Evolutionary conservation across 2,329 filamentous ascomycete genomes (phyloP), one percentile per base, ranked within the genome.

Genomic region (Camillea tinctor): DNA sequence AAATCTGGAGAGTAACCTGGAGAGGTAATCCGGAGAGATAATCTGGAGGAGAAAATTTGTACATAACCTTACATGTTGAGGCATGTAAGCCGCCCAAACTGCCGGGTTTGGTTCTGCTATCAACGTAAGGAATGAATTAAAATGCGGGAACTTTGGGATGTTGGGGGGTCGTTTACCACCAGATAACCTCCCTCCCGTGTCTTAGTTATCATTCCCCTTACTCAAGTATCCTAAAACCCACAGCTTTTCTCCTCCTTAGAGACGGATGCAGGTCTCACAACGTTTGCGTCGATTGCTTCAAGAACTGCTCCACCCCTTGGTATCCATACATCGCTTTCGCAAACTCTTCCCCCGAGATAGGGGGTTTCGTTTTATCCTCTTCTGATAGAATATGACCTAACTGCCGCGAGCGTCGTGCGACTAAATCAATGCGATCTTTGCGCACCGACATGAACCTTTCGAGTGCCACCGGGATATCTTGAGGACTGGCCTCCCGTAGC

Each of bases 301-400:
- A 30, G n/a, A 56, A 60, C 4, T 61, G 55, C 51, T 68, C 65
- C 4, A 60, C 64, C 11, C 66, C 66, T 50, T 64, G 60, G 23
- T 68, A 68, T 1, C 64, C 60, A 26, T 67, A 67, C 2, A 68
- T 63, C 24, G 52, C 50, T 40, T 52, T 64, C 24, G 65, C 60
- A 55, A 68, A 67, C 8, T 63, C 61, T 19, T 67, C 66, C 2
- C 54, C n/a, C 3, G 54, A 55, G n/a, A 68, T 67, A 0, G 62
- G 65, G 13, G 54, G 57, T 22, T 64, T 63, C 1, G 50, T 50
- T 44, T 61, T 63, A 24, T 66, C 60, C 19, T 67, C 60, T 7
- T 66, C 64, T 0, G 56, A 60, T 36, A 26, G 59, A 22, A 67
- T 55, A 23, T 66, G 51, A 1, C 64, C 65, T 17, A 67, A 52